phyloP scores from a whole-genome alignment of 495 filamentous ascomycete genomes.

The Chaetomidium leptoderma region DNA sequence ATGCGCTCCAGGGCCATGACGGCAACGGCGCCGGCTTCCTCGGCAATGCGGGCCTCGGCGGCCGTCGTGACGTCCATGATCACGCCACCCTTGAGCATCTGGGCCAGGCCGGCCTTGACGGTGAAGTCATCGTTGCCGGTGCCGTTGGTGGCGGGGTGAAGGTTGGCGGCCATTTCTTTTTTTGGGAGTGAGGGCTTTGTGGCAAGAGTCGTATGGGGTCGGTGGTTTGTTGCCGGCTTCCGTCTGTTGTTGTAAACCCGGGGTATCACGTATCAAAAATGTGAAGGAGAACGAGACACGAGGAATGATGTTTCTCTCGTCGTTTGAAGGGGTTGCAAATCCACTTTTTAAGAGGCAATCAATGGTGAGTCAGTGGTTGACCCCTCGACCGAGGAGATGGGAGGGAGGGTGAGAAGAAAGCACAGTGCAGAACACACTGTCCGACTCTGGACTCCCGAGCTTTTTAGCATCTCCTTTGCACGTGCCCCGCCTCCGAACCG shows the following conservation, averaged over 20 bases:
- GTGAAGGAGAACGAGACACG: background rate
- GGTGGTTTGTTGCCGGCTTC: background rate
- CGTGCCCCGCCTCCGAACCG: slow-evolving; percentile 16
- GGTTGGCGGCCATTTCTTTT: slow-evolving; percentile 24
- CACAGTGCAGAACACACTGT: slow-evolving; percentile 10
- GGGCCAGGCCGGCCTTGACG: slow-evolving; percentile 89
- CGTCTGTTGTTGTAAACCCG: background rate
- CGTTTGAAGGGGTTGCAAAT: background rate
- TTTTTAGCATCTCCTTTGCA: background rate
- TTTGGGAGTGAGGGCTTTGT: background rate
- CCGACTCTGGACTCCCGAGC: background rate
- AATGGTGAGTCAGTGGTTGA: slow-evolving; percentile 20
- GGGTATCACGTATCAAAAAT: background rate
- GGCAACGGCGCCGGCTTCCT: slow-evolving; percentile 91
- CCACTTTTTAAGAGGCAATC: slow-evolving; percentile 1
- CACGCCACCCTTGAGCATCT: slow-evolving; percentile 97
- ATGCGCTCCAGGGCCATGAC: slow-evolving; percentile 99
- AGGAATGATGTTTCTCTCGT: background rate
- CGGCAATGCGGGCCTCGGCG: slow-evolving; percentile 91
- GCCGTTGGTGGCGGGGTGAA: slow-evolving; percentile 26
- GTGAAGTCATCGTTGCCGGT: slow-evolving; percentile 48
- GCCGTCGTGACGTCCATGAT: slow-evolving; percentile 99
- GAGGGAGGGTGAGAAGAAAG: background rate
- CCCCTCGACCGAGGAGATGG: slow-evolving; percentile 13
- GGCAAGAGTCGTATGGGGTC: background rate